Percentiles rank a stretch among this genome's conserved stretches.
These are phyloP conservation scores for Petunia hybrid DNA, from an alignment of 305 asterid genomes.

Conservation along the genomic window DNA sequence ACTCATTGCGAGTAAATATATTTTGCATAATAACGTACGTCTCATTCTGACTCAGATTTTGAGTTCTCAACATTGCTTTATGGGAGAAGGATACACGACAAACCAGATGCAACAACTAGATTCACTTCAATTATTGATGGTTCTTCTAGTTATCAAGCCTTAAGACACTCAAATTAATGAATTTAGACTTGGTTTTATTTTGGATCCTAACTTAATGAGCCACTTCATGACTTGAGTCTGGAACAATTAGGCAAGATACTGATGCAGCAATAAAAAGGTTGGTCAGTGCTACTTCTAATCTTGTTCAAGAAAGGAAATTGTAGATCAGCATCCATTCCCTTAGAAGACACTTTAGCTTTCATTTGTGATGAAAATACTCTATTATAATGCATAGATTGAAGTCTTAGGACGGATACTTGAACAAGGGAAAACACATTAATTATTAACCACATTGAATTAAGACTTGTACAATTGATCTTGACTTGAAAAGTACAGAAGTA, in stretches of 20 bases:
- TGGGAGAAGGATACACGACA: constrained; percentile 14
- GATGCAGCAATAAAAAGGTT: background rate
- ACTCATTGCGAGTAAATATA: background rate
- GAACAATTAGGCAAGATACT: background rate
- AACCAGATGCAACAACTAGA: constrained; percentile 1
- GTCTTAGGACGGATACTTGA: background rate
- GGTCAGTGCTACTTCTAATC: background rate
- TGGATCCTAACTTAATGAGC: background rate
- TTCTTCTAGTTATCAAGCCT: constrained; percentile 3
- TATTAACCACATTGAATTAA: background rate
- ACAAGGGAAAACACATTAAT: background rate
- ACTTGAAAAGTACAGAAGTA: background rate
- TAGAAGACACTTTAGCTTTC: background rate
- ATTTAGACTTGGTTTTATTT: constrained; percentile 4
- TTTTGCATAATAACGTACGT: background rate
- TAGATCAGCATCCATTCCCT: background rate
- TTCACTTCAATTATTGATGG: background rate
- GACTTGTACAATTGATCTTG: background rate
- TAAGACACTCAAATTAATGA: constrained; percentile 18
- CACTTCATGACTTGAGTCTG: background rate
- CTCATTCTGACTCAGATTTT: constrained; percentile 15
- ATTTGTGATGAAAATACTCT: background rate
- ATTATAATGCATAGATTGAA: background rate
- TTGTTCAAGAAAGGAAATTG: too few relatives aligned
- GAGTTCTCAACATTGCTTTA: background rate